A percentile compares a stretch with the other conserved stretches of the same genome.
These are phyloP conservation scores for Anethum foeniculum DNA, from an alignment of 140 eudicot genomes.

Conservation along the genomic window DNA sequence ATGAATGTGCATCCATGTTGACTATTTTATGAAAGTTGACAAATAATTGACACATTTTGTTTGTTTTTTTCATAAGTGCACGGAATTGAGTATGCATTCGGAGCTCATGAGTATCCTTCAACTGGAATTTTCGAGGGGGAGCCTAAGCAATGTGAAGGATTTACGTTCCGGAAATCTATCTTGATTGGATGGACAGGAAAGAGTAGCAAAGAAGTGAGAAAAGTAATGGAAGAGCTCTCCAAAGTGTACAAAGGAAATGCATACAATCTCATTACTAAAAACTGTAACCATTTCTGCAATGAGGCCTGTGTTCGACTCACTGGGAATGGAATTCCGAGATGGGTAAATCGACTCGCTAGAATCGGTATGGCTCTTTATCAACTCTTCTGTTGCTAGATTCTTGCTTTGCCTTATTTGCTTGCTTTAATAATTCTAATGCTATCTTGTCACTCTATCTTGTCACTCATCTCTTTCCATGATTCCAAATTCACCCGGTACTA, in stretches of 20 bases:
- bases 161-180: slow-evolving; percentile 60
- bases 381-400: neutral
- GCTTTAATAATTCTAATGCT: slow-evolving; percentile 1
- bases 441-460: neutral
- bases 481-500: neutral
- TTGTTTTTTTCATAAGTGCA: slow-evolving; percentile 34
- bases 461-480: neutral
- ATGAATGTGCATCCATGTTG: neutral
- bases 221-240: slow-evolving; percentile 61
- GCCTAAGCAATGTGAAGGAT: slow-evolving; percentile 80
- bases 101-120: slow-evolving; percentile 75
- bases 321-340: slow-evolving; percentile 62
- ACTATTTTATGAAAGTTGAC: neutral
- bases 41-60: neutral
- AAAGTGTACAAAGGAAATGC: slow-evolving; percentile 67
- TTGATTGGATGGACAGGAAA: slow-evolving; percentile 71
- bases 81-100: slow-evolving; percentile 88
- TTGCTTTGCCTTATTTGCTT: neutral
- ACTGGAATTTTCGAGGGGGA: slow-evolving; percentile 81
- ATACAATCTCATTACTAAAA: slow-evolving; percentile 74
- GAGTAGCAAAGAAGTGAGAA: slow-evolving; percentile 43
- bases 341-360: slow-evolving; percentile 90
- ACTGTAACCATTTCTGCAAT: slow-evolving; percentile 89
- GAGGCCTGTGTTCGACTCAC: slow-evolving; percentile 65
- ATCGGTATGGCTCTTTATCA: slow-evolving; percentile 36